phyloP scores from a whole-genome alignment of 345 rosid genomes.

The Limnanthes douglasii region DNA sequence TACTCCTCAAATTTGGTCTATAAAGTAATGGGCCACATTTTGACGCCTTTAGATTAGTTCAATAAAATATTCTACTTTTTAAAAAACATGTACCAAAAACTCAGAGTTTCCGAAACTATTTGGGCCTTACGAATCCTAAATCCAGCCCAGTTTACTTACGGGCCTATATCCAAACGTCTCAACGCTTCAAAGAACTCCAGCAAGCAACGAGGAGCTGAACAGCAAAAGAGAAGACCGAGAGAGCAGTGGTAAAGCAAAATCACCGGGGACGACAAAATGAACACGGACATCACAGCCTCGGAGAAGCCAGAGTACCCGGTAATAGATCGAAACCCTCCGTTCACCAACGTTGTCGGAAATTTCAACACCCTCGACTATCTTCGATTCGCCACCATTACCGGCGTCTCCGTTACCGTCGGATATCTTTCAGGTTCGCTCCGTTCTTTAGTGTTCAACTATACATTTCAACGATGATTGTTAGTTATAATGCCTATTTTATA shows the following conservation, averaged over 20 bases:
- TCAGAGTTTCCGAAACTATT: too few relatives aligned
- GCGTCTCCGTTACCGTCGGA: slow-evolving; percentile 91
- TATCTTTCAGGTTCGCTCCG: slow-evolving; percentile 55
- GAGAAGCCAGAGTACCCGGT: slow-evolving; percentile 85
- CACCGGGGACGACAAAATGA: slow-evolving; percentile 29
- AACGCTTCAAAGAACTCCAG: slow-evolving; percentile 2
- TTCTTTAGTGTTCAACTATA: too few relatives aligned
- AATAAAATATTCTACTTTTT: too few relatives aligned
- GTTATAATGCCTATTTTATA: background rate
- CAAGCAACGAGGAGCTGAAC: background rate
- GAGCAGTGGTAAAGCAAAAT: slow-evolving; percentile 1
- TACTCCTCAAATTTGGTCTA: too few relatives aligned
- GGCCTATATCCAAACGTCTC: too few relatives aligned
- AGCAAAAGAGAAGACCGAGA: background rate
- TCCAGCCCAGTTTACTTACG: too few relatives aligned
- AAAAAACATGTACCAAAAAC: too few relatives aligned
- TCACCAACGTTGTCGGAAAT: slow-evolving; percentile 73
- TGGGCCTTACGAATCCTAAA: too few relatives aligned
- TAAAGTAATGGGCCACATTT: too few relatives aligned
- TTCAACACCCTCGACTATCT: slow-evolving; percentile 68
- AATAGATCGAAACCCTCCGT: slow-evolving; percentile 66
- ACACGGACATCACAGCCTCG: slow-evolving; percentile 89
- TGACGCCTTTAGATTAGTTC: too few relatives aligned
- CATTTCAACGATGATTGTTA: too few relatives aligned
- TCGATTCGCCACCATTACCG: slow-evolving; percentile 63